Base-by-base conservation (phyloP, 2,329 filamentous ascomycete genomes). In the Ceratocystis colombiana region DNA sequence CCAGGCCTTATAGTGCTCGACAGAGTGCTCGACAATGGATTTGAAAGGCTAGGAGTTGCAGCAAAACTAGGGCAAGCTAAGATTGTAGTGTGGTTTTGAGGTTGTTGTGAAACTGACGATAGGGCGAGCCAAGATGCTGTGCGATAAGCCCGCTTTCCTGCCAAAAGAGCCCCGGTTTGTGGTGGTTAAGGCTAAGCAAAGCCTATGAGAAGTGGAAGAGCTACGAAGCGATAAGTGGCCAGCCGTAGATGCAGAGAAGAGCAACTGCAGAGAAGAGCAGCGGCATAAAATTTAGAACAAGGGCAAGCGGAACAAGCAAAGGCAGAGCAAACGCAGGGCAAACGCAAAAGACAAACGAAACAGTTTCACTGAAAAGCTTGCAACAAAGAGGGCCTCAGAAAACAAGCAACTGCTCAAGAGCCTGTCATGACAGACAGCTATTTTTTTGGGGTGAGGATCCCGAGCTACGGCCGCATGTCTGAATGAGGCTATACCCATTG, bases 71-170 rank as follows among this genome's bases (percentile, higher is more conserved):
- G 8, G 22, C 5, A 30, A 30, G 53, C 25, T 17, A 28, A 28
- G 3, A 28, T 28, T 30, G 20, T 22, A 15, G 53, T 28, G 33
- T 33, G 25, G 15, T 8, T 22, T 30, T 30, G 53, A 28, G 2
- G 53, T 57, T 57, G 53, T 3, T 37, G 46, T n/a, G 46, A 50
- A n/a, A n/a, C 46, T 50, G 46, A 15, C 20, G 53, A 57, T 33
- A 30, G 25, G 25, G 53, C 15, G 15, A 12, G 15, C 10, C 22
- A 15, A 57, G 53, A 57, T 17, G 25, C 25, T 28, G 20, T 12
- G 53, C 22, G 10, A 57, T 28, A 57, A 7, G 7, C 22, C 6
- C 2, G 1, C 7, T 22, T 48, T 48, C 8, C 1, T 5, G 15
- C 22, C 22, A 20, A 25, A 25, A 30, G 50, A 25, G 50, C 22